phyloP scores from a whole-genome alignment of 768 basidiomycete genomes.

The Hypholoma sublateritium region DNA sequence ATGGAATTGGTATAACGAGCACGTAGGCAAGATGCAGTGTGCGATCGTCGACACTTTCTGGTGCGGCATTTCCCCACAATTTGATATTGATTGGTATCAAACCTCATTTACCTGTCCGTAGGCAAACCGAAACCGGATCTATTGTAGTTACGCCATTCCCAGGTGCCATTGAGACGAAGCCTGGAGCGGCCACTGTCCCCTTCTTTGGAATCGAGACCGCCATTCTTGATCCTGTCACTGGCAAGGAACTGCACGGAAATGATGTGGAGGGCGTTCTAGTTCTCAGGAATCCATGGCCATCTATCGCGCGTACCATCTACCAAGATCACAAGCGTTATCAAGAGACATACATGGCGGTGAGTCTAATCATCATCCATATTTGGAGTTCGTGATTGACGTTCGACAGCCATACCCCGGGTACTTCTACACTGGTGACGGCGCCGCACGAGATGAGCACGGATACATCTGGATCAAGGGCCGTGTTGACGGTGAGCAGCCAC shows the following conservation, averaged over 20 bases:
- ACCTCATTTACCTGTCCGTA: conserved; percentile 20
- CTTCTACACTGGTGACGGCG: conserved; percentile 99
- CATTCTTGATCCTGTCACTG: conserved; percentile 83
- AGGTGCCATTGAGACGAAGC: conserved; percentile 94
- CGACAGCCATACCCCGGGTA: conserved; percentile 76
- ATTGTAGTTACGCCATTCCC: conserved; percentile 96
- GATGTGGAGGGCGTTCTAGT: conserved; percentile 90
- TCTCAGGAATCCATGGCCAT: conserved; percentile 89
- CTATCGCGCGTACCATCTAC: conserved; percentile 90
- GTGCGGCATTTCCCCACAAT: conserved; percentile 28
- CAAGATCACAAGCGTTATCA: conserved; percentile 82
- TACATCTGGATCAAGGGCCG: conserved; percentile 99
- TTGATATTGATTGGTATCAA: conserved; percentile 3
- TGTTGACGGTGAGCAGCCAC: conserved; percentile 67
- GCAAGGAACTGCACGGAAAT: conserved; percentile 76
- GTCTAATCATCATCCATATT: conserved; percentile 2
- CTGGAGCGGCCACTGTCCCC: conserved; percentile 94
- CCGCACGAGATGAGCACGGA: conserved; percentile 89
- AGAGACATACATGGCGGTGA: conserved; percentile 51
- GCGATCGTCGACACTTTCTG: conserved; percentile 95
- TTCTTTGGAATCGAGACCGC: conserved; percentile 95
- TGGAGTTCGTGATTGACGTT: background rate
- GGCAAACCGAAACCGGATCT: conserved; percentile 98
- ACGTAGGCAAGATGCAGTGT: conserved; percentile 85
- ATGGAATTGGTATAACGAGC: conserved; percentile 98